Evolutionary conservation across 306 rosid genomes (phyloP), one percentile per base, ranked within the genome.

Genomic region (Prinsepia uniflora): DNA sequence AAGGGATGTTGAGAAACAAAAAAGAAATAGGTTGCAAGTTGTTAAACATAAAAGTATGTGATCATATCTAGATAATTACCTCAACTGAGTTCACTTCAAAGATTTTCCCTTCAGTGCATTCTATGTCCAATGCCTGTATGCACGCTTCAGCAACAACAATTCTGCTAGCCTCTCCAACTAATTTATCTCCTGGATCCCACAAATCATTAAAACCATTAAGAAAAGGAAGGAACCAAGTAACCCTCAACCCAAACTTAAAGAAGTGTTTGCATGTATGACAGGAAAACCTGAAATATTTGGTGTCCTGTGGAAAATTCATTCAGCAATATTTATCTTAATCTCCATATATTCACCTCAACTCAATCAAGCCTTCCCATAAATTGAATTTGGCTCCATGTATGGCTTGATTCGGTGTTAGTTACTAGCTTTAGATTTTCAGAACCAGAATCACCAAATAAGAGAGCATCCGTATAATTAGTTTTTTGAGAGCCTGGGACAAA

Each of bases 91-190:
- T 88, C 48, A 93, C 78, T 84, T 93, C 98, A 54, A 84, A 93
- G 0, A 70, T 65, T 77, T 93, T 81, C 66, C 96, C 93, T 80
- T 85, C 82, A n/a, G 97, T 90, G 80, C 77, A 86, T 77, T 88
- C 92, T 15, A 90, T 85, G 83, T 90, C 97, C 47, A 93, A 79
- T 20, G 94, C 97, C 78, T 90, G 97, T 56, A 93, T 24, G 78
- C 98, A 93, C 75, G 98, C 97, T 86, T 93, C 98, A 22, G 98
- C 98, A 78, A 93, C 96, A 19, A 85, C 85, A 62, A 90, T 81
- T 79, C 98, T 87, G 79, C 98, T 93, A 70, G 81, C 97, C 68
- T 93, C 98, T 60, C 98, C 98, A 40, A 90, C 89, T 48, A 93
- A 83, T 84, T 87, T 88, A 81, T 93, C 98, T 69, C 98, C 97